Conservation (phyloP, 1,139 yeast species). For the Kurtzmaniella quercitrusa region DNA sequence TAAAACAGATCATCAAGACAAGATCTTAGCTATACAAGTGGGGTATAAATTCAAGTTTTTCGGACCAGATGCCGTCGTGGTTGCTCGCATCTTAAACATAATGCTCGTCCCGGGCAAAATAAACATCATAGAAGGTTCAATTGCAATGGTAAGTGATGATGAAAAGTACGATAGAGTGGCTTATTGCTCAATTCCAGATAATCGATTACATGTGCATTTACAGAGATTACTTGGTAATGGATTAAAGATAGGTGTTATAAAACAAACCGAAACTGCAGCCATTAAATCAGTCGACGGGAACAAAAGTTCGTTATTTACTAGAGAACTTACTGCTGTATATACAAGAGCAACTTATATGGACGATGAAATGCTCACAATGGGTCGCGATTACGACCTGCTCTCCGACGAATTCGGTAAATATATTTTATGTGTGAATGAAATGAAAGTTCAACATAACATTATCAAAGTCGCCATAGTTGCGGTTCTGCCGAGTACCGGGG, state of each 20-base stretch:
- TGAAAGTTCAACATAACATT: slow-evolving; percentile 11
- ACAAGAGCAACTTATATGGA: slow-evolving; percentile 84
- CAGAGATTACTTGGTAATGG: slow-evolving; percentile 63
- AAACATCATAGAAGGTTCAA: slow-evolving; percentile 36
- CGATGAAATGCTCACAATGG: slow-evolving; percentile 37
- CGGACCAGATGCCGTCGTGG: slow-evolving; percentile 77
- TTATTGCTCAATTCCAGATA: slow-evolving; percentile 81
- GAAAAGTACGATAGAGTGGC: slow-evolving; percentile 62
- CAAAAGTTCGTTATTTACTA: slow-evolving; percentile 51
- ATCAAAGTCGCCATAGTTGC: slow-evolving; percentile 50
- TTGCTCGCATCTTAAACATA: slow-evolving; percentile 62
- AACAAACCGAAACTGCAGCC: slow-evolving; percentile 80
- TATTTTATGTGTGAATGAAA: slow-evolving; percentile 27
- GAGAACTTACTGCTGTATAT: slow-evolving; percentile 69
- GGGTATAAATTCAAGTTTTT: slow-evolving; percentile 89
- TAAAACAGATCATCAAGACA: slow-evolving; percentile 57
- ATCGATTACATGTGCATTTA: slow-evolving; percentile 67
- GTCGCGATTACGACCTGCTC: slow-evolving; percentile 11
- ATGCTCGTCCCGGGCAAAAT: slow-evolving; percentile 68
- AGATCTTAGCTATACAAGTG: slow-evolving; percentile 74
- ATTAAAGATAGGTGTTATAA: slow-evolving; percentile 79
- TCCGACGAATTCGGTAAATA: slow-evolving; percentile 23
- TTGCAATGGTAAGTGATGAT: slow-evolving; percentile 10
- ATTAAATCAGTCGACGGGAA: slow-evolving; percentile 49
- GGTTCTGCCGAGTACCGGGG: slow-evolving; percentile 76